Evolutionary conservation across 2,329 filamentous ascomycete species (phyloP), one percentile per base, ranked within the genome.

Genomic region (Trichoderma gracile): DNA sequence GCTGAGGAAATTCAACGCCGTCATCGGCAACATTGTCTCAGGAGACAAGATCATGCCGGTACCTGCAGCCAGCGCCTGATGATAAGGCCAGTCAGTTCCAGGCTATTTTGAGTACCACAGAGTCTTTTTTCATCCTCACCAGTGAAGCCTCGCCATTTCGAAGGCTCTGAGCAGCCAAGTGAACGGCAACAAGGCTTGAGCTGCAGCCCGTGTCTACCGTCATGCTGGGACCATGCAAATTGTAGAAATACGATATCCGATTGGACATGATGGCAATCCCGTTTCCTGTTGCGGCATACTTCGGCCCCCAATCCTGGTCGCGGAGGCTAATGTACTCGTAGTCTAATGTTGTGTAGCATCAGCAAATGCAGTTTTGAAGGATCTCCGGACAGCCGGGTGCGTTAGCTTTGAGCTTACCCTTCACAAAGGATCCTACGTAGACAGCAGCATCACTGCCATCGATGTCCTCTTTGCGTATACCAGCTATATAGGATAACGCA

Each of bases 141-240:
- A 80, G 67, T 5, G 75, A 76, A 0, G 78, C 76, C 53, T 85
- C 81, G 3, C 79, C 78, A 23, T 69, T 74, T 8, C 79, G 74
- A 0, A 87, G 72, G 25, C 79, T 81, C 58, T 83, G 81, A 19
- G 79, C 80, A 2, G 82, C 84, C 40, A 83, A 72, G 68, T 87
- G 81, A 3, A 87, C 76, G 0, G 82, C 81, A 4, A 85, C 80
- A 21, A 87, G 75, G 55, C 81, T 83, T 12, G 80, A 81, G 25
- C 83, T 86, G 71, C 85, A 88, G 21, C 83, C 85, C 0, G 85
- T 87, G 59, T 87, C 84, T 15, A 87, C 73, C 0, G 83, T 86
- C 72, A 86, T 78, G 68, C 82, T 84, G 2, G 84, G 82, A 0
- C 85, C 84, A 14, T 78, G 77, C 17, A 86, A 73, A 67, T 86